Conservation (phyloP, 768 basidiomycete species). For the Pleurotus citrinopileatus region DNA sequence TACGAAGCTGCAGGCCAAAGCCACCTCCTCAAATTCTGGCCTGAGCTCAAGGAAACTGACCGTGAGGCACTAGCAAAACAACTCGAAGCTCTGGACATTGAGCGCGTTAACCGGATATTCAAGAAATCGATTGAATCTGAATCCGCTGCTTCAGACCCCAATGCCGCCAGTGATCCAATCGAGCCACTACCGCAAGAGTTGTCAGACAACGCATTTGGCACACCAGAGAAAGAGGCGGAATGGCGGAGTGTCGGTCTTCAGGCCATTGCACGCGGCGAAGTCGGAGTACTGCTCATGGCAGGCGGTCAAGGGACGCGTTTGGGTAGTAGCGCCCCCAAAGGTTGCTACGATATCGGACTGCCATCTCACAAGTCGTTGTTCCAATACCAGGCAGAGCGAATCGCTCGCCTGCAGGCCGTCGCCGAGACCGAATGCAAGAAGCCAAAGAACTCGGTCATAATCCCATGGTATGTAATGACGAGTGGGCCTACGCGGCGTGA, state of each 20-base stretch:
- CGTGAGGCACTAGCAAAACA: slow-evolving; percentile 64
- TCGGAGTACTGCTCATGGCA: slow-evolving; percentile 96
- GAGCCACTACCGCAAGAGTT: slow-evolving; percentile 80
- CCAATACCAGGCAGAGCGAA: slow-evolving; percentile 97
- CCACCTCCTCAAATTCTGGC: slow-evolving; percentile 90
- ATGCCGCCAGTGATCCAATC: slow-evolving; percentile 49
- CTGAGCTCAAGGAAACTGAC: slow-evolving; percentile 61
- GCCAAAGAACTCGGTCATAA: slow-evolving; percentile 57
- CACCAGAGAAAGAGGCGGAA: slow-evolving; percentile 53
- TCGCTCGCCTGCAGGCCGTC: slow-evolving; percentile 75
- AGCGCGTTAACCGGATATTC: slow-evolving; percentile 90
- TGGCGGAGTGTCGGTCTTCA: slow-evolving; percentile 81
- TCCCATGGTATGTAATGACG: slow-evolving; percentile 99
- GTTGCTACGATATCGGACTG: slow-evolving; percentile 96
- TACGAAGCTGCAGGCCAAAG: slow-evolving; percentile 83
- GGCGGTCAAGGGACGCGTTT: slow-evolving; percentile 96
- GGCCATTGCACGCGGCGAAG: slow-evolving; percentile 78
- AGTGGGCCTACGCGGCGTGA: slow-evolving; percentile 90
- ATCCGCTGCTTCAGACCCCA: slow-evolving; percentile 22
- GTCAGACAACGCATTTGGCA: slow-evolving; percentile 54
- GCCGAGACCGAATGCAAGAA: slow-evolving; percentile 58
- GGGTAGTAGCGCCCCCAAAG: slow-evolving; percentile 91
- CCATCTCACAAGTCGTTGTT: slow-evolving; percentile 93
- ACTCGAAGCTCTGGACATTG: slow-evolving; percentile 78
- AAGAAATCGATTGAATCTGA: slow-evolving; percentile 71